These are phyloP conservation scores for Dendrobium catenatum DNA, from an alignment of 106 monocot species.

Conservation along the genomic window DNA sequence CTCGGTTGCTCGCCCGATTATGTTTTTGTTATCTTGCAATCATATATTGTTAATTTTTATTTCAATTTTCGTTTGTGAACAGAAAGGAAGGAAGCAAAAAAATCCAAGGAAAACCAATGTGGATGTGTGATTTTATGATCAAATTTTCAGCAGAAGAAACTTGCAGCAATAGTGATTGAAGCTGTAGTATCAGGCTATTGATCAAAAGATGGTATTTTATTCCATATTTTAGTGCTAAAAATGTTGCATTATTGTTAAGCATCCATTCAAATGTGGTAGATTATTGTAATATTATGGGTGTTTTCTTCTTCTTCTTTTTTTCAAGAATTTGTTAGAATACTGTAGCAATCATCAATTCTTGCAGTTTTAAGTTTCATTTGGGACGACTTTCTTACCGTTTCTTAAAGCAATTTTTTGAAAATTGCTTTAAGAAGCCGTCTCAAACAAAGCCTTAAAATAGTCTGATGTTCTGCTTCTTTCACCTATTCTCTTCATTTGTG, in stretches of 20 bases:
- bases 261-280: neutral
- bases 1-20: neutral
- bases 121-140: slow-evolving; percentile 41
- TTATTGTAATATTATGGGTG: neutral
- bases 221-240: neutral
- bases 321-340: neutral
- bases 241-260: neutral
- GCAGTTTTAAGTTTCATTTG: too few relatives aligned
- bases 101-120: slow-evolving; percentile 21
- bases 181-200: too few relatives aligned
- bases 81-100: slow-evolving; percentile 29
- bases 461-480: too few relatives aligned
- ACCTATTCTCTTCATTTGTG: neutral
- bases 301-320: too few relatives aligned
- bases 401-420: too few relatives aligned
- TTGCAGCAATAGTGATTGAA: too few relatives aligned
- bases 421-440: too few relatives aligned
- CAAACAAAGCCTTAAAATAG: too few relatives aligned
- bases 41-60: neutral
- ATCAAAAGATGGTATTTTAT: too few relatives aligned
- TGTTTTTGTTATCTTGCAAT: neutral
- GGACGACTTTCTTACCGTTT: too few relatives aligned
- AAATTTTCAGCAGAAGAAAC: too few relatives aligned
- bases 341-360: neutral
- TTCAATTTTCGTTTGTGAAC: neutral